Percentiles rank a stretch among this genome's conserved stretches.
Evolutionary conservation across 2,329 filamentous ascomycete genomes (phyloP).

Genomic region (Aspergillus udagawae): DNA sequence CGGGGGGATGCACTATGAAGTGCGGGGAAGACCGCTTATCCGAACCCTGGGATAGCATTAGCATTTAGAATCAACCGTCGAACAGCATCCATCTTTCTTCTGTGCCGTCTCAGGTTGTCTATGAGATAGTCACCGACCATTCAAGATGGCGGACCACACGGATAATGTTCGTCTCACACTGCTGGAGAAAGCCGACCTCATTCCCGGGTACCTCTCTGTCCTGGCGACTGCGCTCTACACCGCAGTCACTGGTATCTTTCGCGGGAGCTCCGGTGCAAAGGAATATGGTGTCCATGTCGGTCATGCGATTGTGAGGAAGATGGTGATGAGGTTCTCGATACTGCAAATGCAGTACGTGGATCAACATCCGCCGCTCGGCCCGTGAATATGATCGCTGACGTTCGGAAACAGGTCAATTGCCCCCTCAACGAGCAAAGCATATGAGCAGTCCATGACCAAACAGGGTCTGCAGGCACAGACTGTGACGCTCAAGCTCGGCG

Average conservation of each 20-base stretch:
- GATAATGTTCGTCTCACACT: slow-evolving; percentile 24
- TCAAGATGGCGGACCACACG: slow-evolving; percentile 9
- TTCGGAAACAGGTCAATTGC: slow-evolving; percentile 18
- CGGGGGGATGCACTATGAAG: neutral
- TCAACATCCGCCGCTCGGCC: neutral
- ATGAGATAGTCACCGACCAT: neutral
- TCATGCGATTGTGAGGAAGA: slow-evolving; percentile 28
- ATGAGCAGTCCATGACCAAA: slow-evolving; percentile 22
- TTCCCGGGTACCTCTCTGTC: slow-evolving; percentile 24
- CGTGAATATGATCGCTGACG: neutral
- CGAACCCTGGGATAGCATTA: neutral
- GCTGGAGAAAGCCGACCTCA: slow-evolving; percentile 32
- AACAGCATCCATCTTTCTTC: neutral
- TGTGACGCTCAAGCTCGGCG: slow-evolving; percentile 28
- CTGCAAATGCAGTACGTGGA: slow-evolving; percentile 31
- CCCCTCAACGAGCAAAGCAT: slow-evolving; percentile 22
- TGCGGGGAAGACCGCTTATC: neutral
- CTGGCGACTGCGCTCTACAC: slow-evolving; percentile 24
- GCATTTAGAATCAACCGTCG: neutral
- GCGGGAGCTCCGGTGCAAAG: slow-evolving; percentile 34
- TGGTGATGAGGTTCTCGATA: slow-evolving; percentile 18
- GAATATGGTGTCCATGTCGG: slow-evolving; percentile 33
- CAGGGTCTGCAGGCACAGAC: slow-evolving; percentile 25
- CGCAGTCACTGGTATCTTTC: slow-evolving; percentile 35
- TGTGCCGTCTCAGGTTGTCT: neutral